Conservation (phyloP, 2,329 filamentous ascomycete species). For the Clarireedia paspali region DNA sequence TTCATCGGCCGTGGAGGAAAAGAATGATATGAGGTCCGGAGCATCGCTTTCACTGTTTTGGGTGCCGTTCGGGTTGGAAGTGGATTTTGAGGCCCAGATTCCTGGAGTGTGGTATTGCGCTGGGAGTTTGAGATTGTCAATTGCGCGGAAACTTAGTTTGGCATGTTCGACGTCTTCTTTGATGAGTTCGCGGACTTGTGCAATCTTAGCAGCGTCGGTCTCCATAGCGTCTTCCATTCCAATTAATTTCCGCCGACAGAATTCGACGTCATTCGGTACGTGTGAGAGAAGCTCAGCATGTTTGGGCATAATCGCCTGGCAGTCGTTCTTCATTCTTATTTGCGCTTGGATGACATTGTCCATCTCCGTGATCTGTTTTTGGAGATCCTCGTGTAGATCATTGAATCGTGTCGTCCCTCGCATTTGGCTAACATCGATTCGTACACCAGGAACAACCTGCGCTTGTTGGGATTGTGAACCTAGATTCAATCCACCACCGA, state of each 20-base stretch:
- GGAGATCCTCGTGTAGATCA: constrained; percentile 76
- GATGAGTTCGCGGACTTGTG: constrained; percentile 46
- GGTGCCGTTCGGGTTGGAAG: constrained; percentile 32
- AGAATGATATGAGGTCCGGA: constrained; percentile 55
- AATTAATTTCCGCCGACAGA: constrained; percentile 52
- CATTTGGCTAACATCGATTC: constrained; percentile 71
- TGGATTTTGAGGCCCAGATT: constrained; percentile 37
- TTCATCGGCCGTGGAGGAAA: constrained; percentile 54
- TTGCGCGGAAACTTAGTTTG: constrained; percentile 62
- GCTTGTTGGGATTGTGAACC: constrained; percentile 42
- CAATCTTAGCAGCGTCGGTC: constrained; percentile 54
- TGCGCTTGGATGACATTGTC: constrained; percentile 76
- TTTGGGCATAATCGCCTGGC: constrained; percentile 58
- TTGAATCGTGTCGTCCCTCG: constrained; percentile 86
- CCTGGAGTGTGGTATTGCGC: constrained; percentile 39
- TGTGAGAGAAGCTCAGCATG: constrained; percentile 57
- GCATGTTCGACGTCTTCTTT: constrained; percentile 63
- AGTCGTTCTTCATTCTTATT: constrained; percentile 69
- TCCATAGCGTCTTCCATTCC: constrained; percentile 56
- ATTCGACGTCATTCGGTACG: constrained; percentile 58
- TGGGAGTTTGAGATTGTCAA: constrained; percentile 68
- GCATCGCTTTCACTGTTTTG: constrained; percentile 39
- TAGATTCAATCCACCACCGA: constrained; percentile 26
- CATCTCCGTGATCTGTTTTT: constrained; percentile 67
- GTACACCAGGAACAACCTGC: constrained; percentile 59